Base-by-base conservation (phyloP, 495 filamentous ascomycete genomes). In the Apodospora peruviana region DNA sequence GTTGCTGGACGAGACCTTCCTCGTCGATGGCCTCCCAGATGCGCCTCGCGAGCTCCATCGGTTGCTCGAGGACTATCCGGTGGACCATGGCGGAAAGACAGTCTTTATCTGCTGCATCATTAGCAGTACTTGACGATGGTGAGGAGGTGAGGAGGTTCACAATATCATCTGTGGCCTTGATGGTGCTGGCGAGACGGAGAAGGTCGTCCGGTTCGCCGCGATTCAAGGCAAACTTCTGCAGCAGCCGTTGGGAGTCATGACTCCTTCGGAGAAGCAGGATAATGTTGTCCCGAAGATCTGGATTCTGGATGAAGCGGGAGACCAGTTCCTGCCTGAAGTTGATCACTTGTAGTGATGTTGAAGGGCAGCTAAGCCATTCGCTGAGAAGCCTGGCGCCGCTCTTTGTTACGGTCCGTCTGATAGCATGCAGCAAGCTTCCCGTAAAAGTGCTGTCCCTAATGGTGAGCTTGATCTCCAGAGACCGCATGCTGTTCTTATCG, bases 191-290 rank as follows among this genome's bases (percentile, higher is more conserved):
- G 11, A 99, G 74, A 18, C 79, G 82, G 16, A 97, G 72, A 20
- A 99, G 72, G 59, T 97, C 93, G 64, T 96, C 91, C n/a, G 91
- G 74, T 54, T 96, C 88, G n/a, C 91, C 93, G 42, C 87, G 79
- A 14, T 90, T 90, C 8, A 96, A 73, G 2, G 91, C 84, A 55
- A 99, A 96, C 52, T 90, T 95, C 60, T 96, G 91, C 1, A 96
- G 81, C 29, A 97, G 75, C 5, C 94, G 85, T 51, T 94, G 85
- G 5, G 88, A 86, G 61, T 99, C 93, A 50, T 89, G 83, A 52
- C 82, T 90, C 27, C 79, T 77, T 54, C 84, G 82, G 5, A 97
- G 72, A n/a, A 91, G 68, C 18, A 74, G 58, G 0, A 77, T 67
- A 12, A 94, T 69, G 37, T 80, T 72, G 45, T 93, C 83, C 32